Conservation (phyloP, 2,329 filamentous ascomycete species). For the Aureobasidium sp. region DNA sequence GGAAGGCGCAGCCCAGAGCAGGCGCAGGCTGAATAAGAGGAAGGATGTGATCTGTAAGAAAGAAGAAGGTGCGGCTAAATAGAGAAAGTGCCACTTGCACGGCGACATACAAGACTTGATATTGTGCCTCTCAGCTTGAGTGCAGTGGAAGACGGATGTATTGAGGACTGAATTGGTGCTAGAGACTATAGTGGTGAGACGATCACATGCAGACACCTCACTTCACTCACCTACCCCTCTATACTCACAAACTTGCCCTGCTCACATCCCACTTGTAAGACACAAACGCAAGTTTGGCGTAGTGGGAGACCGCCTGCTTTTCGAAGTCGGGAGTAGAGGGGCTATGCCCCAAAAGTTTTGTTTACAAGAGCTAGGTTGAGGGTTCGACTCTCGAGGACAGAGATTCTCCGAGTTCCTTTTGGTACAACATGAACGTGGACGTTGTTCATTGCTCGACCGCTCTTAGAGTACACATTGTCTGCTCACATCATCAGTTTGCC, state of each 20-base stretch:
- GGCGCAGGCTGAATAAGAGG: not conserved
- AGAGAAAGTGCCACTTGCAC: not conserved
- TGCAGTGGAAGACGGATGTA: not conserved
- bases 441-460: not conserved
- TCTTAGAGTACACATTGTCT: not conserved
- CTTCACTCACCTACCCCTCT: not conserved
- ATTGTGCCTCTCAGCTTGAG: not conserved
- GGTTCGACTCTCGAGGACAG: not conserved
- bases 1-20: not conserved
- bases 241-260: not conserved
- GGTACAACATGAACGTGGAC: not conserved
- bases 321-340: not conserved
- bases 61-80: not conserved
- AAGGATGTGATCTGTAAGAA: not conserved
- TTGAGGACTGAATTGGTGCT: not conserved
- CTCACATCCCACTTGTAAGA: conserved; percentile 5
- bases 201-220: not conserved
- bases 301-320: conserved; percentile 9
- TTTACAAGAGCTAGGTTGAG: not conserved
- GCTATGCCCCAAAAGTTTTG: not conserved
- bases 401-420: not conserved
- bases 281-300: conserved; percentile 1
- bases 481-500: not conserved
- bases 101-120: not conserved
- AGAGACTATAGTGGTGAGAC: too few relatives aligned